Base-by-base conservation (phyloP, 106 monocot genomes). In the Vanilla planifolia region DNA sequence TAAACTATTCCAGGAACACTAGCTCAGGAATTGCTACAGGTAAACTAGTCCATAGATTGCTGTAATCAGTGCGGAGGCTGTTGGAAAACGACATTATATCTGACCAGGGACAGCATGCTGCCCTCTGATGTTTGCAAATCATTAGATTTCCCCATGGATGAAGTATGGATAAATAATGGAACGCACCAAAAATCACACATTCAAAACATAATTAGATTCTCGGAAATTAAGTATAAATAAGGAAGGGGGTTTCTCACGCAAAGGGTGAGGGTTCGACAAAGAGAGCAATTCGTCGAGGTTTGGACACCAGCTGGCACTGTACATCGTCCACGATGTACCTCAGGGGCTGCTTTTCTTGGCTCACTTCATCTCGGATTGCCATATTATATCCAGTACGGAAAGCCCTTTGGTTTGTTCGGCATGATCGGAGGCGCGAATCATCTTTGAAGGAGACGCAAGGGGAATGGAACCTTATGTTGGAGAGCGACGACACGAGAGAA, bases 211-310 rank as follows among this genome's bases (percentile, higher is more conserved):
- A n/a, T n/a, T n/a, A n/a, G n/a, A n/a, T n/a, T n/a, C n/a, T n/a
- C n/a, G n/a, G n/a, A n/a, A n/a, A n/a, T n/a, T n/a, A n/a, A n/a
- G n/a, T n/a, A n/a, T n/a, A 34, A 29, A 55, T 13, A 6, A 23
- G 30, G 19, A 21, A 15, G 6, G 28, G 1, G 21, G 3, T 3
- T 63, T 25, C 73, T 73, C 33, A 82, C 77, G 82, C 68, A 27
- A 82, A 82, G 24, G 82, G 82, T 0, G 82, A 82, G 7, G 82
- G 82, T 55, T 82, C 77, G 2, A 82, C 66, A 41, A 82, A 82
- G 47, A 82, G 69, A 28, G 66, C 77, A 50, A 82, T 77, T 30
- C 82, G 60, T 8, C 77, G 45, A 30, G 68, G 71, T 52, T 48
- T 65, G 30, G 67, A 72, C 63, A 55, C 4, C 27, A 5, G 13